Evolutionary conservation across 2,329 filamentous ascomycete species (phyloP).

Genomic region (Pseudocercospora pini-densiflorae): DNA sequence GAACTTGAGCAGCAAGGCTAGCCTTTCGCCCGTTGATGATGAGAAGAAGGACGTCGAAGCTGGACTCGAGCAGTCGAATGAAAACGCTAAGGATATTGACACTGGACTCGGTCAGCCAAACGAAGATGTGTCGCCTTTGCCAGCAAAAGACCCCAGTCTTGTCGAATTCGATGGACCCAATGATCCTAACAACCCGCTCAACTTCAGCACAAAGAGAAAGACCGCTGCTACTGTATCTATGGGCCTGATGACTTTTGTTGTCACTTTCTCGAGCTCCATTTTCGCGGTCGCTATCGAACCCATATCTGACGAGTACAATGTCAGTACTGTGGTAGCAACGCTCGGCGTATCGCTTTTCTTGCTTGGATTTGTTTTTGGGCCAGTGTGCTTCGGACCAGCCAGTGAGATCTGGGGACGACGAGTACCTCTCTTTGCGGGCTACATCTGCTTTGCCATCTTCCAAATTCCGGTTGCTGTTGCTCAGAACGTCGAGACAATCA

Average conservation of each 20-base stretch:
- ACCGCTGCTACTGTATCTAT: conserved; percentile 29
- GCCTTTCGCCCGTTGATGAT: background rate
- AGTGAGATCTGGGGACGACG: conserved; percentile 62
- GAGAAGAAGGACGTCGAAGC: conserved; percentile 8
- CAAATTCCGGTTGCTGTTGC: conserved; percentile 61
- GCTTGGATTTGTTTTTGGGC: conserved; percentile 32
- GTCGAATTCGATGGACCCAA: conserved; percentile 34
- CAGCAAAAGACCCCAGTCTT: conserved; percentile 29
- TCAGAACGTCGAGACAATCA: conserved; percentile 58
- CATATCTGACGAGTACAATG: conserved; percentile 29
- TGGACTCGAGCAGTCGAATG: background rate
- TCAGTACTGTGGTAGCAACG: conserved; percentile 31
- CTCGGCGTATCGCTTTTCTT: conserved; percentile 34
- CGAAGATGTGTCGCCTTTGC: background rate
- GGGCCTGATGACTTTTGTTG: conserved; percentile 32
- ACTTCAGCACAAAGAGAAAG: conserved; percentile 27
- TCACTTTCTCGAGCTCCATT: conserved; percentile 29
- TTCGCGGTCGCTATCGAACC: conserved; percentile 28
- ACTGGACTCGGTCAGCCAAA: background rate
- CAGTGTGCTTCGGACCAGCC: conserved; percentile 54
- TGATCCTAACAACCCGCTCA: conserved; percentile 35
- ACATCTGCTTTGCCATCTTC: conserved; percentile 57
- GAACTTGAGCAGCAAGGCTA: conserved; percentile 2
- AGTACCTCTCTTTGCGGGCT: conserved; percentile 56
- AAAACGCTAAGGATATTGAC: background rate